Conservation (phyloP, 2,329 filamentous ascomycete species). For the Colletotrichum limetticola region DNA sequence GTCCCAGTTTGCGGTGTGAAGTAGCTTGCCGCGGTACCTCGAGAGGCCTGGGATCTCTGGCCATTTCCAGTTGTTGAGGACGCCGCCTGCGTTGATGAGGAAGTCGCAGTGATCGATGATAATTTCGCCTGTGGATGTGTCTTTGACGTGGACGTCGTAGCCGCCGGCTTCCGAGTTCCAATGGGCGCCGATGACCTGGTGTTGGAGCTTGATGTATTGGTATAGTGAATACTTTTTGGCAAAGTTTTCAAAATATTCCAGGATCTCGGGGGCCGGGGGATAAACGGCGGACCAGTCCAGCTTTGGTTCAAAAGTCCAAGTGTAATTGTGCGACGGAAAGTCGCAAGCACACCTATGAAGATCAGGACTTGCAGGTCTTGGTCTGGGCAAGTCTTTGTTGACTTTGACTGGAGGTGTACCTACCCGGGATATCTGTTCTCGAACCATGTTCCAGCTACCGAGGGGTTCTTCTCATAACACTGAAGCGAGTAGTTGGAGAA, state of each 20-base stretch:
- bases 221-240: constrained; percentile 50
- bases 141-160: constrained; percentile 47
- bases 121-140: constrained; percentile 41
- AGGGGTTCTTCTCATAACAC: constrained; percentile 64
- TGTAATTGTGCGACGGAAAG: constrained; percentile 63
- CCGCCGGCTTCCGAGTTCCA: constrained; percentile 49
- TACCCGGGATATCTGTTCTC: constrained; percentile 59
- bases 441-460: constrained; percentile 65
- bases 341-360: constrained; percentile 55
- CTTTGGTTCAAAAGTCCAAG: constrained; percentile 63
- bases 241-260: constrained; percentile 57
- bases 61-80: constrained; percentile 65
- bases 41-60: constrained; percentile 59
- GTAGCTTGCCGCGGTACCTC: constrained; percentile 57
- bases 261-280: constrained; percentile 53
- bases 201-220: constrained; percentile 44
- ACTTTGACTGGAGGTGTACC: not conserved
- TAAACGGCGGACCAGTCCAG: constrained; percentile 65
- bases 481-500: constrained; percentile 52
- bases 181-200: constrained; percentile 42
- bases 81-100: constrained; percentile 59
- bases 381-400: not conserved
- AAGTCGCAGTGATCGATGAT: constrained; percentile 55
- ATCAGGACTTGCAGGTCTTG: not conserved
- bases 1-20: constrained; percentile 67